Percentiles rank a stretch among this genome's conserved stretches.
Conservation (phyloP, 495 filamentous ascomycete genomes). For the Tetracladium setigerum region DNA sequence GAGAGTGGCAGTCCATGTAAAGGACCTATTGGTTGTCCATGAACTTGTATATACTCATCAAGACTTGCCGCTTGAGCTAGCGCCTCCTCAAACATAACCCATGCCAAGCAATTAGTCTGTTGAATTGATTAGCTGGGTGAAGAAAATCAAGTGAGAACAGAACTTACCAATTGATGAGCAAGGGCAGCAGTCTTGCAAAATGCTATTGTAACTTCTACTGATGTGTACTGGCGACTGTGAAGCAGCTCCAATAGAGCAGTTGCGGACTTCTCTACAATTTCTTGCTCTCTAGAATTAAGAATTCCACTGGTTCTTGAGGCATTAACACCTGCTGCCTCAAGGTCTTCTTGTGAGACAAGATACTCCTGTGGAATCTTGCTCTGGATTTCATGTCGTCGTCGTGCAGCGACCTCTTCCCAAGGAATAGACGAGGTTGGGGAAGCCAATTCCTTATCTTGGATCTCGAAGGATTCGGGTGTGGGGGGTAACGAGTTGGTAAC, state of each 20-base stretch:
- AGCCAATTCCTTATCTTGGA: too few species aligned
- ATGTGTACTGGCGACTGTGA: constrained; percentile 25
- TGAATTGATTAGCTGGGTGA: not conserved
- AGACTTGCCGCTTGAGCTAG: constrained; percentile 47
- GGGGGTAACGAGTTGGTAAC: too few species aligned
- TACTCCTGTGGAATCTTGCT: constrained; percentile 18
- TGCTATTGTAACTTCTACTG: constrained; percentile 35
- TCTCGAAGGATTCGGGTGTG: too few species aligned
- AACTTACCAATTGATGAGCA: constrained; percentile 54
- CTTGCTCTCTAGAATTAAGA: constrained; percentile 42
- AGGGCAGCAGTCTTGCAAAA: constrained; percentile 47
- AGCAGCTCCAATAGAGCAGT: constrained; percentile 18
- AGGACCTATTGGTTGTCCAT: constrained; percentile 46
- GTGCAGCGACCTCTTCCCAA: constrained; percentile 13
- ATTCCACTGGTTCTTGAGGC: constrained; percentile 43
- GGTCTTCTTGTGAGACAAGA: constrained; percentile 9
- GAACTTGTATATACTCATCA: constrained; percentile 41
- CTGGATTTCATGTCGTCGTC: constrained; percentile 14
- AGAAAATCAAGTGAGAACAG: not conserved
- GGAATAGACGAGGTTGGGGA: not conserved
- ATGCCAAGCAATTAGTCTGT: constrained; percentile 57
- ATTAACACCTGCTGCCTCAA: constrained; percentile 26
- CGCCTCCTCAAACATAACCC: constrained; percentile 57
- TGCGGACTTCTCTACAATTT: constrained; percentile 48
- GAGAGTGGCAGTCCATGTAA: constrained; percentile 63